Evolutionary conservation across 768 basidiomycete species (phyloP).

Genomic region (Pleurotus sapidus): DNA sequence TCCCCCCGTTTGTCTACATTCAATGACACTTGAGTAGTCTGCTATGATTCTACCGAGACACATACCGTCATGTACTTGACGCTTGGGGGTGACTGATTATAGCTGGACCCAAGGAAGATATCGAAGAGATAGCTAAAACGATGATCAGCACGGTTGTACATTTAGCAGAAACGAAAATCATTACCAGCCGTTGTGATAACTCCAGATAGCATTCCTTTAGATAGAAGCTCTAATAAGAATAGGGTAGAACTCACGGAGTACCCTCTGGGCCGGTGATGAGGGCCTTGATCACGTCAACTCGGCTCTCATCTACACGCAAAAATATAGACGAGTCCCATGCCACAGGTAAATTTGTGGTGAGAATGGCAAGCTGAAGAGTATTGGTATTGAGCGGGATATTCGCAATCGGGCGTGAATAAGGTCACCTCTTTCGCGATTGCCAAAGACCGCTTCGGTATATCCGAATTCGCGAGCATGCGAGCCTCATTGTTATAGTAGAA

Average conservation of each 20-base stretch:
- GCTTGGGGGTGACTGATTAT: conserved; percentile 82
- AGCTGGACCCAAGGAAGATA: conserved; percentile 87
- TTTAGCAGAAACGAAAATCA: conserved; percentile 19
- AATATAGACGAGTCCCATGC: conserved; percentile 96
- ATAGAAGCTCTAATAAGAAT: conserved; percentile 8
- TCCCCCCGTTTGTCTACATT: conserved; percentile 77
- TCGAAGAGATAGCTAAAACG: conserved; percentile 71
- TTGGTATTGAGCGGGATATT: too few species aligned
- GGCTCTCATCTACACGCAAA: conserved; percentile 86
- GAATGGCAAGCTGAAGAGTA: conserved; percentile 70
- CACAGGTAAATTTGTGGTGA: conserved; percentile 92
- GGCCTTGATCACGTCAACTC: conserved; percentile 92
- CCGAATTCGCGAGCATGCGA: conserved; percentile 77
- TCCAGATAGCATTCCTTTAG: conserved; percentile 21
- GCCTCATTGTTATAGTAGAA: conserved; percentile 83
- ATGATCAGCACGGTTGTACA: conserved; percentile 11
- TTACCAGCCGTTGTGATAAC: conserved; percentile 90
- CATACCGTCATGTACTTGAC: conserved; percentile 63
- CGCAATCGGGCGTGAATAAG: conserved; percentile 1
- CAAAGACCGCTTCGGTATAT: conserved; percentile 87
- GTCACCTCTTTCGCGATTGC: conserved; percentile 92
- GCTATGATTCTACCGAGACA: background rate
- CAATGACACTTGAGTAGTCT: background rate
- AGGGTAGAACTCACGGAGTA: conserved; percentile 68
- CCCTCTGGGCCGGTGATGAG: conserved; percentile 90